A percentile compares a stretch with the other conserved stretches of the same genome.
These are phyloP conservation scores for Cinchona pubescens DNA, from an alignment of 257 asterid species.

Conservation along the genomic window DNA sequence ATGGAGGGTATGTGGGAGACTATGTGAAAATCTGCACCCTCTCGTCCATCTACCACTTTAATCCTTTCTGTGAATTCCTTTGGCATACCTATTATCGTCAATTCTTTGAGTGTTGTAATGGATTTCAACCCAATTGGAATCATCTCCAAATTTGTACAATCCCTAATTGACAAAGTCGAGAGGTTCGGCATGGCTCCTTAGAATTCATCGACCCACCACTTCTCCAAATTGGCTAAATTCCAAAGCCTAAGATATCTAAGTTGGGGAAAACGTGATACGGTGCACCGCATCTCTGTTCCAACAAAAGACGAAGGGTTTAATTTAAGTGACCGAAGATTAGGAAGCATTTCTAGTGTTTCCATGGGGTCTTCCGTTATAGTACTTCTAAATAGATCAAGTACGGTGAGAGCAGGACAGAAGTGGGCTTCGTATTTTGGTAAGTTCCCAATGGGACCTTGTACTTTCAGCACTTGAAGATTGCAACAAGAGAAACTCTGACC, in stretches of 20 bases:
- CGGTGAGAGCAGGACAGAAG: neutral
- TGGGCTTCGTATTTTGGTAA: neutral
- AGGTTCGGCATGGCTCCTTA: conserved; percentile 29
- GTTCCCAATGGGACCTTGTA: too few species aligned
- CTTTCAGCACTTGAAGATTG: too few species aligned
- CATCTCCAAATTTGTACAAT: neutral
- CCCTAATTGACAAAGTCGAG: neutral
- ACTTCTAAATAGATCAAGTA: neutral
- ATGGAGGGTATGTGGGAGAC: too few species aligned
- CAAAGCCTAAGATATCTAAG: neutral
- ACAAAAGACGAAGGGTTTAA: neutral
- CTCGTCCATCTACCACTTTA: neutral
- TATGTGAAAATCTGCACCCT: conserved; percentile 2
- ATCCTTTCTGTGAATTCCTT: too few species aligned
- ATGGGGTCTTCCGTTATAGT: neutral
- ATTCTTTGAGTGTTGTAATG: too few species aligned
- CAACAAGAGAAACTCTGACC: too few species aligned
- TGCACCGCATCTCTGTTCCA: too few species aligned
- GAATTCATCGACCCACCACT: conserved; percentile 19
- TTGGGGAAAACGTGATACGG: conserved; percentile 4
- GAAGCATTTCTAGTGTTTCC: conserved; percentile 17
- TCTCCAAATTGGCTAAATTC: neutral
- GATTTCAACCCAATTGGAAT: conserved; percentile 20
- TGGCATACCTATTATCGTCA: too few species aligned
- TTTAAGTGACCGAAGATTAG: conserved; percentile 3